phyloP scores from a whole-genome alignment of 2,329 filamentous ascomycete genomes.

The Scytalidium lignicola region DNA sequence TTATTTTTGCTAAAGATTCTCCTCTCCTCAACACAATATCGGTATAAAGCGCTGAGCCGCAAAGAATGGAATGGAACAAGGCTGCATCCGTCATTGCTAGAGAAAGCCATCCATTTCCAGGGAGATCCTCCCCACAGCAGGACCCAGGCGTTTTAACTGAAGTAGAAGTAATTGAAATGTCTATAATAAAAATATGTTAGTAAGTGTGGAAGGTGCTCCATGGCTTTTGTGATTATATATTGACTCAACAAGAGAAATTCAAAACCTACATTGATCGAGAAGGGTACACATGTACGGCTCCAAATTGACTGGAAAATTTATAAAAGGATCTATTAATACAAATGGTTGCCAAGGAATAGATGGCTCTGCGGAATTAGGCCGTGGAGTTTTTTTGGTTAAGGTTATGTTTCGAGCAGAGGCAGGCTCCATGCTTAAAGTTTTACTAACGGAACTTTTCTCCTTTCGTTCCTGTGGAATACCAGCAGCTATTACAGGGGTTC shows the following conservation, averaged over 20 bases:
- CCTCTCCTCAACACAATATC: not conserved
- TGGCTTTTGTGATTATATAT: too few relatives aligned
- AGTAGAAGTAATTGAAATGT: not conserved
- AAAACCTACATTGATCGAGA: constrained; percentile 3
- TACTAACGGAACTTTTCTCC: not conserved
- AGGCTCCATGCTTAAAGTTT: not conserved
- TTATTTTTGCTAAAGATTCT: not conserved
- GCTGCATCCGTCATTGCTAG: constrained; percentile 6
- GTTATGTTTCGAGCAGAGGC: not conserved
- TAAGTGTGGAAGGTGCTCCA: too few relatives aligned
- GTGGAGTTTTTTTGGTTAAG: not conserved
- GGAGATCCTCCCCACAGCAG: not conserved
- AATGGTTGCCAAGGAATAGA: not conserved
- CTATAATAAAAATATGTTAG: too few relatives aligned
- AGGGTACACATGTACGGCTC: constrained; percentile 6
- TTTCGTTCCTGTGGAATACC: too few relatives aligned
- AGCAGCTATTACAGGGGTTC: too few relatives aligned
- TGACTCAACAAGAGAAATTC: too few relatives aligned
- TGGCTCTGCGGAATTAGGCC: too few relatives aligned
- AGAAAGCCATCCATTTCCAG: not conserved
- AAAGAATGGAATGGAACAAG: constrained; percentile 4
- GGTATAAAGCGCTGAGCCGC: constrained; percentile 1
- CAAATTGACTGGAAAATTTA: constrained; percentile 1
- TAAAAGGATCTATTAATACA: not conserved
- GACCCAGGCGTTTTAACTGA: not conserved